Base-by-base conservation (phyloP, 2,329 filamentous ascomycete genomes). In the Pyrenochaeta sp. region DNA sequence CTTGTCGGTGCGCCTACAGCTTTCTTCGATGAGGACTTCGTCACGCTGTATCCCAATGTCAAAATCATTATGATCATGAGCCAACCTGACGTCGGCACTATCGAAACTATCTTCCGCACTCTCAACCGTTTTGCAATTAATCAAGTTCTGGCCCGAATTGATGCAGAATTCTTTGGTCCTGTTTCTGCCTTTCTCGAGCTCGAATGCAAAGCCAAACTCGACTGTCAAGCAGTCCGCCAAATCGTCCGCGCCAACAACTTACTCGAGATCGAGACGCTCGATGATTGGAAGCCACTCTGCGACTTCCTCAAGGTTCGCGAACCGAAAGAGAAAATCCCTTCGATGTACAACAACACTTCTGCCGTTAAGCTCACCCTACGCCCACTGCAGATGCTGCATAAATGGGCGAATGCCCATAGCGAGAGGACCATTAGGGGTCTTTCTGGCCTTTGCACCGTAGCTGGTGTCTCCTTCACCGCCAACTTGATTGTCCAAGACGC, bases 261-360 rank as follows among this genome's bases (percentile, higher is more conserved):
- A 29, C 58, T 75, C n/a, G 62, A 70, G 40, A 65, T 67, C 41
- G 36, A 52, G 35, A 21, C 64, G n/a, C 43, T 61, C 4, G 52
- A 61, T 43, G 67, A 66, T 2, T 75, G 72, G 72, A 58, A 56
- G 43, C 66, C 67, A 10, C 39, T 73, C 21, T 73, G 71, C 47
- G 42, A 62, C 10, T 75, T 72, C 35, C 51, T 75, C 15, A 63
- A 54, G 0, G 56, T 61, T 30, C 29, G 52, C 1, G 50, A 68
- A 1, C 70, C 72, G 7, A 41, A 60, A 10, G 58, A 51, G 14
- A 47, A 53, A 3, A 68, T 70, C 45, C 71, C 70, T 7, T 27
- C 48, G 7, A 45, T 56, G 7, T 48, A 64, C n/a, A 51, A 61
- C 11, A 20, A 51, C 11, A 39, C 18, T 7, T 35, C 17, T 6